Percentiles rank a stretch among this genome's conserved stretches.
These are phyloP conservation scores for Komagataella pseudopastoris DNA, from an alignment of 805 yeast genomes.

Conservation along the genomic window DNA sequence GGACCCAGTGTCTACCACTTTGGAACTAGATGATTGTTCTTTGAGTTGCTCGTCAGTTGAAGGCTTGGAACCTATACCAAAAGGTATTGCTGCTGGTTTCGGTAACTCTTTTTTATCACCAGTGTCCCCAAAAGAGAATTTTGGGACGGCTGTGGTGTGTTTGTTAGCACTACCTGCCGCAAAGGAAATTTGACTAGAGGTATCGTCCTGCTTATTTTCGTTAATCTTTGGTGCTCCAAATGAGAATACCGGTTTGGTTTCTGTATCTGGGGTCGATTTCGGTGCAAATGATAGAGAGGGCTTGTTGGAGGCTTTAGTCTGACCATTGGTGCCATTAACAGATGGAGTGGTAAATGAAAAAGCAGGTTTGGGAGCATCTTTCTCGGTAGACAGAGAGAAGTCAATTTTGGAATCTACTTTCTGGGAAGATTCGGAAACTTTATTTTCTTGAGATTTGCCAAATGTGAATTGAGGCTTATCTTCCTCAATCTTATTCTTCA, in stretches of 20 bases:
- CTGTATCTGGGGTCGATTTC: background rate
- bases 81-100: conserved; percentile 3
- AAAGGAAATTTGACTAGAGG: background rate
- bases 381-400: background rate
- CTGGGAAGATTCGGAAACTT: background rate
- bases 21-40: background rate
- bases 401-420: background rate
- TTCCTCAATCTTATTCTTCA: background rate
- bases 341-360: conserved; percentile 1
- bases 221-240: background rate
- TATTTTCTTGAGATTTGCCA: background rate
- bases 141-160: background rate
- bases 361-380: conserved; percentile 1
- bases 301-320: conserved; percentile 1
- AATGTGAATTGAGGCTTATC: conserved; percentile 1
- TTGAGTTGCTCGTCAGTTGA: background rate
- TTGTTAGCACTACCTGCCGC: background rate
- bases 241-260: background rate
- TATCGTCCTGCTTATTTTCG: background rate
- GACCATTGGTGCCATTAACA: background rate
- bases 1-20: background rate
- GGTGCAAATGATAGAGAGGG: conserved; percentile 8
- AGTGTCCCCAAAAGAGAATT: conserved; percentile 1
- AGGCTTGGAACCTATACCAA: background rate
- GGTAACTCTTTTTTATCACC: background rate